Conservation (phyloP, 305 asterid genomes). For the Petunia hybrid region DNA sequence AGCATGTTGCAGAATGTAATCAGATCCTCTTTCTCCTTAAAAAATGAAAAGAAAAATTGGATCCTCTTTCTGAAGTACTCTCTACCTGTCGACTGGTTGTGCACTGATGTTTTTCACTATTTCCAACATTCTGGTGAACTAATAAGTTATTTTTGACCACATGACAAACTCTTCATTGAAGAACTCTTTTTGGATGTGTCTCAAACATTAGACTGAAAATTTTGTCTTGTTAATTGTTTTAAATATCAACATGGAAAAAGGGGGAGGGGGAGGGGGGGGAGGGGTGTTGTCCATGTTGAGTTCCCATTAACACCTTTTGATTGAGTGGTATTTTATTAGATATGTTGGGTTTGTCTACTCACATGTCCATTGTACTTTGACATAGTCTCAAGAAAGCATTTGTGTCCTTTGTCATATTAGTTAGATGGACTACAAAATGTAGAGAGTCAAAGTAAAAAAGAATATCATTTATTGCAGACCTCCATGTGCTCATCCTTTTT, state of each 20-base stretch:
- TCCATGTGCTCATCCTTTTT: constrained; percentile 20
- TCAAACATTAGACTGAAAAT: constrained; percentile 26
- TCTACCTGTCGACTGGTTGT: constrained; percentile 14
- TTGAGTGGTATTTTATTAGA: not conserved
- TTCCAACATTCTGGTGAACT: constrained; percentile 24
- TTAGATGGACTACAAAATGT: constrained; percentile 9
- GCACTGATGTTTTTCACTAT: not conserved
- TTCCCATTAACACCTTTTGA: constrained; percentile 22
- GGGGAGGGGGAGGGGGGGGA: not conserved
- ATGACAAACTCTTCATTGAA: constrained; percentile 25
- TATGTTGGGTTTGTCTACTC: constrained; percentile 27
- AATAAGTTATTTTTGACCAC: constrained; percentile 5
- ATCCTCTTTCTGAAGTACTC: constrained; percentile 10
- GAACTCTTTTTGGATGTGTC: not conserved
- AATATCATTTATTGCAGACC: constrained; percentile 13
- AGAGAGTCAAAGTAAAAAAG: constrained; percentile 17
- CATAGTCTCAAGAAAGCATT: constrained; percentile 23
- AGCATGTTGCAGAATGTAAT: constrained; percentile 17
- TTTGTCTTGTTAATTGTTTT: constrained; percentile 24
- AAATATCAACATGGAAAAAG: not conserved
- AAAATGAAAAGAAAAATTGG: not conserved
- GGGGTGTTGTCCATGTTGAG: not conserved
- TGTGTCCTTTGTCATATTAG: constrained; percentile 17
- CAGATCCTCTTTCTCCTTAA: not conserved
- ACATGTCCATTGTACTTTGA: constrained; percentile 20